Base-by-base conservation (phyloP, 768 basidiomycete genomes). In the Neoboletus brunneissimus region DNA sequence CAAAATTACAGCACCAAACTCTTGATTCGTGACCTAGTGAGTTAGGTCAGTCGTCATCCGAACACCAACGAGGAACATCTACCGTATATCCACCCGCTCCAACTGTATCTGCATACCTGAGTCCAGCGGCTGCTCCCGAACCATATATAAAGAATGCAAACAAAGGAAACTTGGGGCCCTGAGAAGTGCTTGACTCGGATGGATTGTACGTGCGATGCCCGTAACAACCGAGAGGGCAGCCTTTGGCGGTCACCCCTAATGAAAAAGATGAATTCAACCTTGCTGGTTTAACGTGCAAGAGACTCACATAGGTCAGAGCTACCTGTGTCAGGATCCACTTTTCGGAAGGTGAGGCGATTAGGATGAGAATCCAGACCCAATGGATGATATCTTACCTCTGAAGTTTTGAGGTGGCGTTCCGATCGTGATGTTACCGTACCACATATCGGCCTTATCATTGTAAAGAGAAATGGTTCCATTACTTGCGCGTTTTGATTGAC, bases 251-350 rank as follows among this genome's bases (percentile, higher is more conserved):
- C 10, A 80, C 50, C 66, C 80, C 79, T 67, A n/a, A 34, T 2
- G 35, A 31, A 38, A 35, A 46, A 9, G 22, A 31, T 58, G 20
- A 63, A n/a, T 9, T 5, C 23, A n/a, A 9, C 8, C 3, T 43
- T n/a, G 15, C 13, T 4, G 0, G 10, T 20, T 27, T 16, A 37
- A 15, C n/a, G 27, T n/a, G 15, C 27, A 25, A 9, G 37, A 25
- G 6, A 51, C 67, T 51, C 51, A 62, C 66, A 56, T 13, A 79
- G 63, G 61, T 83, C 82, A 56, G 77, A 73, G 44, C 79, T 80
- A 42, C 81, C 78, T 11, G 79, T 81, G 60, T 81, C 80, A 54
- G 79, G 77, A 57, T 78, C 77, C 58, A 79, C 79, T 79, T 31
- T 13, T 29, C 27, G 20, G 43, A 31, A 34, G 10, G 25, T 11